These are phyloP conservation scores for Ophiocordyceps sinensis DNA, from an alignment of 2,329 filamentous ascomycete genomes.

Conservation along the genomic window DNA sequence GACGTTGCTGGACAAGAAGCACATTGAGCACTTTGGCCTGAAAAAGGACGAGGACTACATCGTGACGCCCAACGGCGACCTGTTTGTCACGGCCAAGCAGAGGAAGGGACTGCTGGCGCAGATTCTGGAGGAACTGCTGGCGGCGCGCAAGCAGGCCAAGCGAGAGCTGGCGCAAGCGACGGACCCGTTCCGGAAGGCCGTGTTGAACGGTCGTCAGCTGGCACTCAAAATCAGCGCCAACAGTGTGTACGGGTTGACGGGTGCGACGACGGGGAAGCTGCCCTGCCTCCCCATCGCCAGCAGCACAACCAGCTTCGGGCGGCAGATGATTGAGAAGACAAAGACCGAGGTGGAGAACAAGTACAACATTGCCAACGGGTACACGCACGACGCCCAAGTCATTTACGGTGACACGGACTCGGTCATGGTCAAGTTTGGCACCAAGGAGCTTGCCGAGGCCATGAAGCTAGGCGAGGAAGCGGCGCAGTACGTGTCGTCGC, in stretches of 20 bases:
- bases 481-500: slow-evolving; percentile 71
- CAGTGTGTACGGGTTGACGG: slow-evolving; percentile 93
- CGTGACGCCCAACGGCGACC: slow-evolving; percentile 83
- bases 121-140: slow-evolving; percentile 84
- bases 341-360: slow-evolving; percentile 86
- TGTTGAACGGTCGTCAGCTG: slow-evolving; percentile 91
- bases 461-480: slow-evolving; percentile 97
- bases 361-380: slow-evolving; percentile 89
- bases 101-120: slow-evolving; percentile 86
- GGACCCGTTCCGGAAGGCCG: slow-evolving; percentile 94
- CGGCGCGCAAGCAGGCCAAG: slow-evolving; percentile 91
- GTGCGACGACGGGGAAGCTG: slow-evolving; percentile 88
- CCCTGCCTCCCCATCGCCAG: slow-evolving; percentile 91
- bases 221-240: slow-evolving; percentile 95
- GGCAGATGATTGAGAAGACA: slow-evolving; percentile 97
- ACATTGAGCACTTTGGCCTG: slow-evolving; percentile 60
- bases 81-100: slow-evolving; percentile 77
- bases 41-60: slow-evolving; percentile 93
- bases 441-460: slow-evolving; percentile 67
- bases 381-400: slow-evolving; percentile 86
- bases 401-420: slow-evolving; percentile 99
- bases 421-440: slow-evolving; percentile 98
- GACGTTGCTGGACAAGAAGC: slow-evolving; percentile 60
- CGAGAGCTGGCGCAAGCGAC: slow-evolving; percentile 77
- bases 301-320: slow-evolving; percentile 92